phyloP scores from a whole-genome alignment of 2,329 filamentous ascomycete species.

The Pestalotiopsis sp. region DNA sequence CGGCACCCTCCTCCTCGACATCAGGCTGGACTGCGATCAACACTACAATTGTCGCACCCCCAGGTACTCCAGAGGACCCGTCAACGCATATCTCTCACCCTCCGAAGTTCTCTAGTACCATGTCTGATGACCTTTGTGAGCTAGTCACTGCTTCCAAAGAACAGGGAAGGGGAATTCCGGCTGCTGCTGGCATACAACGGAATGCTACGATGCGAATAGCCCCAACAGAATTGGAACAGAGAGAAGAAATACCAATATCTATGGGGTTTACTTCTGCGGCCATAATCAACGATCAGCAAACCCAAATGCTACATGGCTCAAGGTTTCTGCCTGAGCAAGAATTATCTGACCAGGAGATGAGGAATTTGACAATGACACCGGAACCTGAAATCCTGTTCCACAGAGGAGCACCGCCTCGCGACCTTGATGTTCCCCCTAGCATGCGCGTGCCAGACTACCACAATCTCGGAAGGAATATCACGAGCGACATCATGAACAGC shows the following conservation, averaged over 20 bases:
- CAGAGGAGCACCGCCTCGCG: slow-evolving; percentile 26
- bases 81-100: neutral
- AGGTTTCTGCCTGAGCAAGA: neutral
- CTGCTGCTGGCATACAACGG: neutral
- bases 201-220: neutral
- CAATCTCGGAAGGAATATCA: slow-evolving; percentile 4
- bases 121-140: slow-evolving; percentile 4
- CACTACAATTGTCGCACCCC: neutral
- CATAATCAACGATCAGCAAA: neutral
- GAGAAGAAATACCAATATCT: neutral
- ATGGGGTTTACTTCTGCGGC: neutral
- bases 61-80: neutral
- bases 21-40: neutral
- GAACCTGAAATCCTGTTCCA: slow-evolving; percentile 32
- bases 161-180: neutral
- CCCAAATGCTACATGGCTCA: neutral
- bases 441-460: slow-evolving; percentile 16
- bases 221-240: neutral
- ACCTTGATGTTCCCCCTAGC: slow-evolving; percentile 28
- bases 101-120: neutral
- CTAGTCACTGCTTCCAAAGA: neutral
- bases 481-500: slow-evolving; percentile 20
- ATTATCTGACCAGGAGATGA: neutral
- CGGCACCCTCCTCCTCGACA: neutral
- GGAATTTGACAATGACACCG: slow-evolving; percentile 16